Base-by-base conservation (phyloP, 495 filamentous ascomycete species). In the Parmelia sp. region DNA sequence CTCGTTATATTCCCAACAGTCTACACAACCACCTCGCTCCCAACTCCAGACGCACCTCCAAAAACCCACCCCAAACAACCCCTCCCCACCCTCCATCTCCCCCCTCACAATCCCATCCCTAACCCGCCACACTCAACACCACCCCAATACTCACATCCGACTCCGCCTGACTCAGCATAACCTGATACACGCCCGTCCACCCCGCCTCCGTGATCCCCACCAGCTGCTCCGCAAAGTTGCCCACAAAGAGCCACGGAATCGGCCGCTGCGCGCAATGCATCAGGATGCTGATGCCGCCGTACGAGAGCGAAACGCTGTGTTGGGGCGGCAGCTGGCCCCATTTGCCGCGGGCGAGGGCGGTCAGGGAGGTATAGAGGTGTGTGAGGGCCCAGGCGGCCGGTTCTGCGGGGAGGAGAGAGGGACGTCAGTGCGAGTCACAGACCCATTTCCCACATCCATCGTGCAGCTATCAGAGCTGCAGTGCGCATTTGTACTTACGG, bases 341-440 rank as follows among this genome's bases (percentile, higher is more conserved):
- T n/a, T 25, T 36, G n/a, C 55, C n/a, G 8, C 36, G 55, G 29
- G 29, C 36, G 0, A 35, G 55, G 17, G 25, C 0, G 19, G 36
- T 15, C 27, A 57, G 23, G 55, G 29, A 9, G 11, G 55, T 5
- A 31, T 57, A 57, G 55, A 57, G 55, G 36, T 57, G 2, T 2
- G 31, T 21, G 15, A 57, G 55, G 19, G 55, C 55, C 29, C 29
- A 57, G 55, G 55, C 55, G 55, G 55, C 55, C 5, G 55, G 55
- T 21, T 57, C 15, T 33, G 14, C 8, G 39, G 8, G 39, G 15
- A 15, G 39, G 8, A 12, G 15, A 15, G 19, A 25, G 14, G 4
- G 51, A 35, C 11, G 51, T 21, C 19, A 21, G 19, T 3, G 17
- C 35, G 35, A 36, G 35, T n/a, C n/a, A n/a, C n/a, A n/a, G n/a